Conservation (phyloP, 1,284 basidiomycete genomes). For the Testicularia cyperi region DNA sequence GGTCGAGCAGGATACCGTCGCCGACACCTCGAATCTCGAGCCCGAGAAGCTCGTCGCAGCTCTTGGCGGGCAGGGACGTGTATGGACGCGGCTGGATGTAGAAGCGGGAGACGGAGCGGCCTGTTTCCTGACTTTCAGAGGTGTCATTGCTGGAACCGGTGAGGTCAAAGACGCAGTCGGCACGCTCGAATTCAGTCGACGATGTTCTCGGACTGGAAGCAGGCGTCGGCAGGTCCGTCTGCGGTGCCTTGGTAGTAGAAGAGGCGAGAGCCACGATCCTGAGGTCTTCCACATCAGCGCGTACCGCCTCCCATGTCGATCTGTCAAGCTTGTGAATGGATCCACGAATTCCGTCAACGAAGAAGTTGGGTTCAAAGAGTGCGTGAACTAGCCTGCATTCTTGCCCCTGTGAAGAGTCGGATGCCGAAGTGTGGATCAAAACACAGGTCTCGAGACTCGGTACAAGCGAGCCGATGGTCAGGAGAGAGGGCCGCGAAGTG, state of each 20-base stretch:
- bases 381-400: constrained; percentile 14
- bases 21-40: constrained; percentile 11
- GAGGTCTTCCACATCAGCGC: constrained; percentile 34
- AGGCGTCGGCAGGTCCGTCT: no score
- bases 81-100: constrained; percentile 21
- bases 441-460: constrained; percentile 38
- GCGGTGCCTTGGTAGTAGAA: no score
- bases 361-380: constrained; percentile 41
- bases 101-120: constrained; percentile 1
- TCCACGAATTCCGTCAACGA: constrained; percentile 8
- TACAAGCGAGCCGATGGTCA: constrained; percentile 13
- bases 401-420: not conserved
- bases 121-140: no score
- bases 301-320: constrained; percentile 25
- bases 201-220: no score
- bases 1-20: not conserved
- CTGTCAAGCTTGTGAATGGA: constrained; percentile 23
- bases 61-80: constrained; percentile 8
- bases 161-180: constrained; percentile 27
- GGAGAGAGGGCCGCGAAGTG: constrained; percentile 27
- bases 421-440: constrained; percentile 13
- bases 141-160: constrained; percentile 4
- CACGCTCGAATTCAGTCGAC: no score
- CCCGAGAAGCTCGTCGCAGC: constrained; percentile 20
- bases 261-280: constrained; percentile 28